Conservation (phyloP, 495 filamentous ascomycete genomes). For the Platismatia glauca region DNA sequence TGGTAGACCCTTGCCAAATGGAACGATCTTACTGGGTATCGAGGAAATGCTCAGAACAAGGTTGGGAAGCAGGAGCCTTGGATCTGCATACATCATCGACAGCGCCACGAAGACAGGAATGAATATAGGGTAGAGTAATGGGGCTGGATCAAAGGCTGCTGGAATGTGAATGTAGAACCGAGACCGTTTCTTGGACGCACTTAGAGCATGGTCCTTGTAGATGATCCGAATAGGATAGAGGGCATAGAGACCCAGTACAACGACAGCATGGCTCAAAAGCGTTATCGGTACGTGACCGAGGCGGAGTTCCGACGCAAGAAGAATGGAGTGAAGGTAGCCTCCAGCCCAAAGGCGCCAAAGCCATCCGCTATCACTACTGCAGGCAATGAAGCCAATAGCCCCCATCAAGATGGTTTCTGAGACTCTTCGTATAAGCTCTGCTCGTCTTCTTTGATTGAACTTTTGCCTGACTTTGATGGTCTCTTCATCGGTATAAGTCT, state of each 20-base stretch:
- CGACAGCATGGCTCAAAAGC: constrained; percentile 36
- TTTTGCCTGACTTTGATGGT: constrained; percentile 26
- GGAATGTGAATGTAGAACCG: constrained; percentile 45
- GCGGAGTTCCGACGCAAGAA: background rate
- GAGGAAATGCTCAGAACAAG: constrained; percentile 72
- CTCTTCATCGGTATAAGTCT: constrained; percentile 18
- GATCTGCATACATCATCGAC: constrained; percentile 52
- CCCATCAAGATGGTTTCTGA: constrained; percentile 38
- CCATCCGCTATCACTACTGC: constrained; percentile 3
- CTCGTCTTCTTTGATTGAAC: constrained; percentile 30
- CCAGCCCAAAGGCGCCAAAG: background rate
- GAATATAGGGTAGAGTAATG: constrained; percentile 73
- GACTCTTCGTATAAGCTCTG: constrained; percentile 39
- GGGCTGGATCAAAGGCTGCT: constrained; percentile 77
- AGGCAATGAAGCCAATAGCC: constrained; percentile 17
- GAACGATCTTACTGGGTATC: constrained; percentile 64
- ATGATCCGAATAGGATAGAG: constrained; percentile 39
- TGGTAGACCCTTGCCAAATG: constrained; percentile 43
- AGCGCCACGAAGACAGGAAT: constrained; percentile 72
- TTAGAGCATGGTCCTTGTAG: constrained; percentile 11
- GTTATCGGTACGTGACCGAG: constrained; percentile 30
- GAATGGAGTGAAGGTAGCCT: background rate
- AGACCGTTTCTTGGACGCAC: constrained; percentile 5
- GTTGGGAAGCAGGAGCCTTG: constrained; percentile 59
- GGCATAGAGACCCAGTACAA: constrained; percentile 37